Evolutionary conservation across 306 rosid genomes (phyloP).

Genomic region (Ceratonia siliqua): DNA sequence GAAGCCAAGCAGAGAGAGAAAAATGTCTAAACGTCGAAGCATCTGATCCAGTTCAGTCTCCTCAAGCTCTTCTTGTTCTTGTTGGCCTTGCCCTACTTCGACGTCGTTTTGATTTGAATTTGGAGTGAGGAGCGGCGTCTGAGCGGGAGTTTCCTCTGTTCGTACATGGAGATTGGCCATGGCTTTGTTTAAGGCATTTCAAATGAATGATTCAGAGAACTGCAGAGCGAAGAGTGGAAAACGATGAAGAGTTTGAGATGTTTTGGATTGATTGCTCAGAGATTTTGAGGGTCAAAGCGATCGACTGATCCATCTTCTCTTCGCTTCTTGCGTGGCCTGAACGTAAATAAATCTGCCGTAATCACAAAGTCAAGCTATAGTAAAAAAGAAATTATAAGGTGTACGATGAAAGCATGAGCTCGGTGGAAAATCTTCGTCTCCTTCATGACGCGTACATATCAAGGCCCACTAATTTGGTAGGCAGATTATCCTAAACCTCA

Average conservation of each 20-base stretch:
- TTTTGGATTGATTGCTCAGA: not conserved
- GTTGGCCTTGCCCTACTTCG: not conserved
- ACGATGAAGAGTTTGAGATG: not conserved
- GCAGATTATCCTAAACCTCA: too few species aligned
- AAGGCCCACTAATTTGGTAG: too few species aligned
- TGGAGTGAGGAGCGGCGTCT: slow-evolving; percentile 46
- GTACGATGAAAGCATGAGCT: not conserved
- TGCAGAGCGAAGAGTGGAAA: not conserved
- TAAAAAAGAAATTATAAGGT: not conserved
- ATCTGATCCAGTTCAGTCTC: slow-evolving; percentile 46
- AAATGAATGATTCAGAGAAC: not conserved
- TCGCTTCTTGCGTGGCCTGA: not conserved
- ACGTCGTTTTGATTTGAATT: slow-evolving; percentile 34
- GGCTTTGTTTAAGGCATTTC: not conserved
- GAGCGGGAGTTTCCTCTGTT: slow-evolving; percentile 44
- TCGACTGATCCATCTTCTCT: not conserved
- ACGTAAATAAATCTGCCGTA: not conserved
- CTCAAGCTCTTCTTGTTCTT: not conserved
- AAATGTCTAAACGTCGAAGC: slow-evolving; percentile 46
- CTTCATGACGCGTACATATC: not conserved
- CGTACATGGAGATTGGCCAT: slow-evolving; percentile 48
- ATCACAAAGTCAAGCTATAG: not conserved
- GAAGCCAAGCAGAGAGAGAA: slow-evolving; percentile 59
- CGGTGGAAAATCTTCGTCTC: not conserved
- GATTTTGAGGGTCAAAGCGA: not conserved